Evolutionary conservation across 331 rosid species (phyloP).

Genomic region (Quercus lobata): DNA sequence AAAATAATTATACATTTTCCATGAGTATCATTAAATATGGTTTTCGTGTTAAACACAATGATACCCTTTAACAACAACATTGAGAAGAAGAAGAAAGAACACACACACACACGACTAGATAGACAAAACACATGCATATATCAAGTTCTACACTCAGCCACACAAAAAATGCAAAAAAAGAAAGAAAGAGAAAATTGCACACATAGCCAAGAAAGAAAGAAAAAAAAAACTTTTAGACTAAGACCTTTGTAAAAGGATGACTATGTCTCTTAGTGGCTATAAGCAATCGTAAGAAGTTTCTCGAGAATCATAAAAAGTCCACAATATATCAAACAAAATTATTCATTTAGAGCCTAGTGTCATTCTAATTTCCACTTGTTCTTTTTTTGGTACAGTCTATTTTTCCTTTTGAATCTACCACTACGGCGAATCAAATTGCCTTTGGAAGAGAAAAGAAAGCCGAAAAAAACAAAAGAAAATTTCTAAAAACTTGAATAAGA

Average conservation of each 20-base stretch:
- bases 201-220: no score
- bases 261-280: slow-evolving; percentile 21
- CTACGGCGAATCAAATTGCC: no score
- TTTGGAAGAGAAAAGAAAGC: not conserved
- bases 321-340: not conserved
- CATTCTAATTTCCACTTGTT: not conserved
- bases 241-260: slow-evolving; percentile 15
- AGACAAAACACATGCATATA: not conserved
- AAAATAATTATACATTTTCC: no score
- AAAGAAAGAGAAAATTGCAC: no score
- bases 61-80: not conserved
- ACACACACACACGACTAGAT: not conserved
- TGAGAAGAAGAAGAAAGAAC: not conserved
- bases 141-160: not conserved
- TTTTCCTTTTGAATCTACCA: not conserved
- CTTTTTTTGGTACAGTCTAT: not conserved
- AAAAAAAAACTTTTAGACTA: not conserved
- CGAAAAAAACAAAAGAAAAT: not conserved
- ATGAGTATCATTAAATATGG: no score
- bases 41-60: not conserved
- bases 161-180: no score
- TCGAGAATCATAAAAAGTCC: not conserved
- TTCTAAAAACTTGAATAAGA: not conserved
- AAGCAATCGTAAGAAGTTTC: slow-evolving; percentile 9
- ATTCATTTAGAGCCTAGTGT: not conserved